Evolutionary conservation across 257 asterid species (phyloP), one percentile per base, ranked within the genome.

Genomic region (Rubia yunnanensis): DNA sequence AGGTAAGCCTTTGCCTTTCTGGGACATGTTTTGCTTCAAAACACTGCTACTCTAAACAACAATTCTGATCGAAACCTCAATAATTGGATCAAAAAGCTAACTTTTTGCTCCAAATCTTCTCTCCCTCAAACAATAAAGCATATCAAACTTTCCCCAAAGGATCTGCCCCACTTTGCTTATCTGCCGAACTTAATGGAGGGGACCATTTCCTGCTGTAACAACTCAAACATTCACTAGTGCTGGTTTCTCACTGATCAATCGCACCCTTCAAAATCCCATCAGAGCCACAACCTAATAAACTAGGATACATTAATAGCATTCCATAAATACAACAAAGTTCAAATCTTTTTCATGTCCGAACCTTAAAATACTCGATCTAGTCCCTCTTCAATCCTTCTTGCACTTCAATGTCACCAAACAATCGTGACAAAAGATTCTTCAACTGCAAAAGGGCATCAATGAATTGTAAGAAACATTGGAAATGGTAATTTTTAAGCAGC

Each of bases 181-280:
- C 89, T 72, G 86, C 84, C 82, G 48, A 82, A 80, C 87, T 74
- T 74, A 81, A 85, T 82, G 92, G 91, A 85, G 88, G 89, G 95
- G 94, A 78, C 92, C 89, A 78, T 72, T 32, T 53, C 56, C 66
- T 62, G 56, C 63, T 72, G 64, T 46, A 71, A 65, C 79, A 67
- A 63, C 74, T 46, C 71, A 70, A 64, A 77, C 76, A 66, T 73
- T 68, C 67, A 54, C 57, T 71, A 76, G 83, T 70, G 52, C 52
- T 44, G 88, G 80, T 82, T 74, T 66, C 70, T 84, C 74, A 65
- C 82, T 73, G 80, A 77, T 73, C 81, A 77, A 73, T 81, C 81
- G 73, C 80, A 71, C 79, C 77, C 65, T 74, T 77, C 76, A 64
- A 60, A 76, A 71, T 70, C 60, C 63, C 76, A 53, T 55, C 79